Percentiles rank a stretch among this genome's conserved stretches.
phyloP scores from a whole-genome alignment of 495 filamentous ascomycete genomes.

The Extremus antarcticus region DNA sequence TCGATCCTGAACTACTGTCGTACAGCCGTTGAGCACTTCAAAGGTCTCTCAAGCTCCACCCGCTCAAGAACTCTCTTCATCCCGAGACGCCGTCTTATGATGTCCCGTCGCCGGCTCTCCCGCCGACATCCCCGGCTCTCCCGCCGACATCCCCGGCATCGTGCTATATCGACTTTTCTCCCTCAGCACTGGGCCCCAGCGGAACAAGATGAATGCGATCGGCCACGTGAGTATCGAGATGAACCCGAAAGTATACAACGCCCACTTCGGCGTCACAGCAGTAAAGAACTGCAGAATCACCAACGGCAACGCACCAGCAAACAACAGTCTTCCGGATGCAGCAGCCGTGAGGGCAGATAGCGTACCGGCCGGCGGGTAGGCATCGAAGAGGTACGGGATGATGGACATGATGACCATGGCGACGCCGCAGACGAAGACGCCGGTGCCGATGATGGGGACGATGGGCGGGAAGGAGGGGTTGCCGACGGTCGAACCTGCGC shows the following conservation, averaged over 20 bases:
- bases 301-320: constrained; percentile 22
- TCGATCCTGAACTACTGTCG: too few species aligned
- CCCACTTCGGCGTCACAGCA: constrained; percentile 22
- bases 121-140: background rate
- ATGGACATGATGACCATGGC: constrained; percentile 27
- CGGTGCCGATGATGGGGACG: constrained; percentile 23
- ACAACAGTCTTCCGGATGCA: constrained; percentile 17
- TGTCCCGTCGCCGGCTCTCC: background rate
- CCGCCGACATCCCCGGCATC: background rate
- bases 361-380: constrained; percentile 27
- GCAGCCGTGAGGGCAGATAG: constrained; percentile 24
- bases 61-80: background rate
- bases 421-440: constrained; percentile 24
- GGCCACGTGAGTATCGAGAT: constrained; percentile 19
- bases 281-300: constrained; percentile 19
- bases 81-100: background rate
- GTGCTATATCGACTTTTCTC: constrained; percentile 1
- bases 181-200: constrained; percentile 18
- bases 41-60: background rate
- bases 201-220: constrained; percentile 22
- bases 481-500: constrained; percentile 14
- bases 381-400: constrained; percentile 36
- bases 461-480: constrained; percentile 15
- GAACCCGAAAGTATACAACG: constrained; percentile 25
- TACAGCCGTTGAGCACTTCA: background rate